A percentile compares a stretch with the other conserved stretches of the same genome.
These are phyloP conservation scores for Xylariaceae sp. DNA, from an alignment of 2,329 filamentous ascomycete species.

Conservation along the genomic window DNA sequence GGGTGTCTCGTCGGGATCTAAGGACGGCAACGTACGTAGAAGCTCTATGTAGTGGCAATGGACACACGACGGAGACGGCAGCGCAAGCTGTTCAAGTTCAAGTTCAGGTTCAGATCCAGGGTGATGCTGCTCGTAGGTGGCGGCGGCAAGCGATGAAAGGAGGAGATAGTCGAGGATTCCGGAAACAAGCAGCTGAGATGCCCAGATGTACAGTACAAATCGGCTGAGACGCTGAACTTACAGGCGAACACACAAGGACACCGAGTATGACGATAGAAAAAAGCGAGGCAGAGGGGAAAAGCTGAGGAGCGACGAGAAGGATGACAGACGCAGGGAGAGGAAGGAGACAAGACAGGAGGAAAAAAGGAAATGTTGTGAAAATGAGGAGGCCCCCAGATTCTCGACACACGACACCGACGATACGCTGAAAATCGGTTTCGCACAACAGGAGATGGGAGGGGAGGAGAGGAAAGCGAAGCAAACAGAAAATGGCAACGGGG, in stretches of 20 bases:
- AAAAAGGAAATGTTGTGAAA: constrained; percentile 40
- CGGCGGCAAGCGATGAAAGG: constrained; percentile 19
- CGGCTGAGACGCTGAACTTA: constrained; percentile 17
- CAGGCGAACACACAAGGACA: constrained; percentile 18
- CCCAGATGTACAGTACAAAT: constrained; percentile 14
- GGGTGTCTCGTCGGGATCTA: constrained; percentile 22
- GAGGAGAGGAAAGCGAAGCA: constrained; percentile 28
- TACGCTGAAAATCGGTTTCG: constrained; percentile 32
- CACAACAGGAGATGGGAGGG: constrained; percentile 33
- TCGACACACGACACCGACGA: constrained; percentile 37
- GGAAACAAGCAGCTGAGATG: constrained; percentile 19
- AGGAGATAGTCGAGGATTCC: constrained; percentile 16
- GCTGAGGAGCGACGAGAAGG: constrained; percentile 20
- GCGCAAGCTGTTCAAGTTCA: constrained; percentile 13
- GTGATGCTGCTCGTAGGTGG: constrained; percentile 4
- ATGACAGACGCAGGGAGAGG: constrained; percentile 31
- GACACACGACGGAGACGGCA: constrained; percentile 15
- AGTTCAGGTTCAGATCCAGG: not conserved
- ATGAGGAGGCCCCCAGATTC: constrained; percentile 36
- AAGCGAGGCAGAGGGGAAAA: constrained; percentile 29
- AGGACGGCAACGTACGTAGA: constrained; percentile 8
- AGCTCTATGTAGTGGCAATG: constrained; percentile 19
- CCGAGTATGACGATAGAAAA: constrained; percentile 24
- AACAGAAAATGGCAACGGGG: constrained; percentile 25
- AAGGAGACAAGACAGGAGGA: constrained; percentile 22